Conservation (phyloP, 2,329 filamentous ascomycete species). For the Septoria petroselini region DNA sequence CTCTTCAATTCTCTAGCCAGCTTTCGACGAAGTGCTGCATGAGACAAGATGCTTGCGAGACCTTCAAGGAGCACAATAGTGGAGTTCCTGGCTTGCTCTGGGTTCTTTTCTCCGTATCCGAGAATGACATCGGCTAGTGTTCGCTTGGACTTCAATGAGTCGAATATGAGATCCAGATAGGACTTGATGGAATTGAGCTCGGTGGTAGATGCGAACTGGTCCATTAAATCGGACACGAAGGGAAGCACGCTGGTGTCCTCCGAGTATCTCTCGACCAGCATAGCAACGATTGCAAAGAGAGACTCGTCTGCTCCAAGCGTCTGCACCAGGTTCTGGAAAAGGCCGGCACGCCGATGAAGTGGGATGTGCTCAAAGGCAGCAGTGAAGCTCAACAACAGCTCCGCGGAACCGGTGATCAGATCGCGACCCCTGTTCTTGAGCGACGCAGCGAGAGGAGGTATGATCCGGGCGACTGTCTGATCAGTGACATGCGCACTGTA, state of each 20-base stretch:
- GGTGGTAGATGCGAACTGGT: slow-evolving; percentile 67
- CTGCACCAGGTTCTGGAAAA: slow-evolving; percentile 81
- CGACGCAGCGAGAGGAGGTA: slow-evolving; percentile 84
- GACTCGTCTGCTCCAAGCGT: slow-evolving; percentile 85
- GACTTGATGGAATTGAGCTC: slow-evolving; percentile 72
- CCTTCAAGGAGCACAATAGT: slow-evolving; percentile 42
- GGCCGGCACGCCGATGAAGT: slow-evolving; percentile 71
- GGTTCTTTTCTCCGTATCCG: slow-evolving; percentile 53
- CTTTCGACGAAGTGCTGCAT: slow-evolving; percentile 27
- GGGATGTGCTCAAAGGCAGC: slow-evolving; percentile 96
- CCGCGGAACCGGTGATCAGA: slow-evolving; percentile 75
- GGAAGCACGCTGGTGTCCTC: slow-evolving; percentile 68
- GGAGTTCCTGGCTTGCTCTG: slow-evolving; percentile 34
- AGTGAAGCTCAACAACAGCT: slow-evolving; percentile 91
- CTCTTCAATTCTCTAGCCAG: slow-evolving; percentile 31
- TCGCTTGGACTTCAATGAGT: slow-evolving; percentile 73
- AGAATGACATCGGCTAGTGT: slow-evolving; percentile 70
- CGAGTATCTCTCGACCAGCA: slow-evolving; percentile 87
- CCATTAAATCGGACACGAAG: slow-evolving; percentile 73
- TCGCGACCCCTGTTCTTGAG: slow-evolving; percentile 75
- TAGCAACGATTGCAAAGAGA: slow-evolving; percentile 79
- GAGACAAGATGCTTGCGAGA: slow-evolving; percentile 38
- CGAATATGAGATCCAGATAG: slow-evolving; percentile 69
- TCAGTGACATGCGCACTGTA: slow-evolving; percentile 96
- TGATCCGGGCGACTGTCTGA: slow-evolving; percentile 86